Evolutionary conservation across 1,284 basidiomycete species (phyloP).

Genomic region (Austroboletus sp.): DNA sequence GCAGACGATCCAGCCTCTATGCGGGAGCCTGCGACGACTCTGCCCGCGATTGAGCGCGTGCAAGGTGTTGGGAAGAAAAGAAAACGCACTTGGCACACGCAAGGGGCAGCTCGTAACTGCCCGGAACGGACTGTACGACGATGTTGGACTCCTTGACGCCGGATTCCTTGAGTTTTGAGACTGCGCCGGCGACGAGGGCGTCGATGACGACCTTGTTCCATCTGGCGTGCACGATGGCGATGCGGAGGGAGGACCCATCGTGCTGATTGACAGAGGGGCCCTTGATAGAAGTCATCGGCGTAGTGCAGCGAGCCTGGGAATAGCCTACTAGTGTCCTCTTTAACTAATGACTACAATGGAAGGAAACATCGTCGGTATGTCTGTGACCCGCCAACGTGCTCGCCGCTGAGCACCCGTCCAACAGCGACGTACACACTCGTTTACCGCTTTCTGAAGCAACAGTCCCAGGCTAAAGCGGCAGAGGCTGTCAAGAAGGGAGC

Average conservation of each 20-base stretch:
- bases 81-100: conserved; percentile 67
- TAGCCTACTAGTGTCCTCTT: background rate
- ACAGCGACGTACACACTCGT: conserved; percentile 67
- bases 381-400: background rate
- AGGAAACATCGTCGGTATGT: conserved; percentile 44
- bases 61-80: background rate
- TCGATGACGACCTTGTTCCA: conserved; percentile 89
- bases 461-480: conserved; percentile 58
- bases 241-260: conserved; percentile 74
- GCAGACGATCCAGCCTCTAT: conserved; percentile 68
- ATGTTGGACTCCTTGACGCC: conserved; percentile 91
- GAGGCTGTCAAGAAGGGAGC: conserved; percentile 60
- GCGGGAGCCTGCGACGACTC: conserved; percentile 79
- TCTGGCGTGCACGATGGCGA: conserved; percentile 87
- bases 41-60: conserved; percentile 27
- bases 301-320: too few species aligned
- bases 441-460: conserved; percentile 61
- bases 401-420: conserved; percentile 10
- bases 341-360: conserved; percentile 34
- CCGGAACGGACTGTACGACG: conserved; percentile 85
- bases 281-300: conserved; percentile 62
- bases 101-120: conserved; percentile 88
- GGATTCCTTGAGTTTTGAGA: conserved; percentile 69
- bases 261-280: conserved; percentile 58
- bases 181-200: conserved; percentile 71